Evolutionary conservation across 176 grass and related monocot species (phyloP), one percentile per base, ranked within the genome.

Genomic region (Eleusine indica): DNA sequence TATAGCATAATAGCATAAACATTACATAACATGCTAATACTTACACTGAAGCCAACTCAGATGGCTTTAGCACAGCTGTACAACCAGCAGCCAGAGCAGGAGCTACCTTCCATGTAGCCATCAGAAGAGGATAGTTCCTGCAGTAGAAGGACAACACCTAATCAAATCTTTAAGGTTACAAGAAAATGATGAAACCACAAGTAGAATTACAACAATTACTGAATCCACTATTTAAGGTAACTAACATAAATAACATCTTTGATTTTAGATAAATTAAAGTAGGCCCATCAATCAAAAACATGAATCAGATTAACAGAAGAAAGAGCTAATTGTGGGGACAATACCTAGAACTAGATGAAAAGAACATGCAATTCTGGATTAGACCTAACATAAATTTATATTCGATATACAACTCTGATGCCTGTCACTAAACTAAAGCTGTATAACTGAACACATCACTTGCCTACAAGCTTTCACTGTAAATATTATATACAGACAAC

Each of bases 71-170:
- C 77, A 99, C 83, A 94, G 96, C 93, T 74, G 96, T 92, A 88
- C 96, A 99, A 21, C 96, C 96, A 91, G 93, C 96, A 90, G 96
- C 96, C 77, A 99, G 83, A 56, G 96, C 96, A 90, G 96, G 93
- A 83, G 96, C 96, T 78, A 99, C 96, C 86, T 99, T 99, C 96
- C 96, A 99, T 82, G 89, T 80, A 87, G 91, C 93, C 96, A 99
- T 99, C 70, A 99, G 66, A 39, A 99, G 88, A 88, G 96, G 96
- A 89, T 99, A 96, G 70, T 99, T 99, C 96, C 96, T 99, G 74
- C 40, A 78, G 67, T 47, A 73, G 17, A 74, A 78, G 57, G 66
- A 35, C 32, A 43, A 68, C 54, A 41, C 52, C 21, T 2, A 60
- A 60, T 22, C 19, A 60, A 22, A 22, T 60, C 57, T 22, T 57